Base-by-base conservation (phyloP, 169 alveolate species). In the Plasmodium knowlesi region DNA sequence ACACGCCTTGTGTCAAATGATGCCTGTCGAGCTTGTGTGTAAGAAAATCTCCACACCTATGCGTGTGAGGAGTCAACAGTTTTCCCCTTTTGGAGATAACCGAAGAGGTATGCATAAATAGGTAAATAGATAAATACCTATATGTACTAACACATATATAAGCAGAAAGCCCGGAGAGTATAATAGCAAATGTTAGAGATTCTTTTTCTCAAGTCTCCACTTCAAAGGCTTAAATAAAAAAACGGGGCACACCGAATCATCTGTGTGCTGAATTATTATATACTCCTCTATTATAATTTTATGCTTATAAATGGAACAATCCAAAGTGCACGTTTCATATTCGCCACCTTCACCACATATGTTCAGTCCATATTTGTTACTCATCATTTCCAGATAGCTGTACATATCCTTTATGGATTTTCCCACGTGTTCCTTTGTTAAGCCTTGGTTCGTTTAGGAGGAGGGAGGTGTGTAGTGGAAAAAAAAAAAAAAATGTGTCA, bases 271-370 rank as follows among this genome's bases (percentile, higher is more conserved):
- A 61, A 89, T 89, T 41, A 89, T 41, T 72, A 79, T 88, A 89
- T 89, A 89, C 71, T 89, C 96, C 22, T 80, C 92, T 85, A 96
- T 92, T 76, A 86, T 85, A 50, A 96, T 86, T 89, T 84, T 94
- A 50, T 82, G 80, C 84, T 96, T 96, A 73, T 89, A 97, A 41
- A 91, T 81, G 46, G 99, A 99, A 82, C 99, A 98, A 97, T 99
- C 99, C 61, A 98, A 88, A 8, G 98, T 98, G n/a, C 98, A 86
- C n/a, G 99, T 97, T 95, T 99, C 99, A 96, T 98, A 99, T 92
- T 99, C 99, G 10, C 99, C 99, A 0, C 99, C 99, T 96, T 99
- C 99, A 19, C 99, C 99, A 94, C 99, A 98, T 34, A 98, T 98
- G 96, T 98, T 99, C 88, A 99, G 98, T 54, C 99, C 99, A 93